These are phyloP conservation scores for Mortierella claussenii DNA, from an alignment of 192 early-diverging fungal species.

Conservation along the genomic window DNA sequence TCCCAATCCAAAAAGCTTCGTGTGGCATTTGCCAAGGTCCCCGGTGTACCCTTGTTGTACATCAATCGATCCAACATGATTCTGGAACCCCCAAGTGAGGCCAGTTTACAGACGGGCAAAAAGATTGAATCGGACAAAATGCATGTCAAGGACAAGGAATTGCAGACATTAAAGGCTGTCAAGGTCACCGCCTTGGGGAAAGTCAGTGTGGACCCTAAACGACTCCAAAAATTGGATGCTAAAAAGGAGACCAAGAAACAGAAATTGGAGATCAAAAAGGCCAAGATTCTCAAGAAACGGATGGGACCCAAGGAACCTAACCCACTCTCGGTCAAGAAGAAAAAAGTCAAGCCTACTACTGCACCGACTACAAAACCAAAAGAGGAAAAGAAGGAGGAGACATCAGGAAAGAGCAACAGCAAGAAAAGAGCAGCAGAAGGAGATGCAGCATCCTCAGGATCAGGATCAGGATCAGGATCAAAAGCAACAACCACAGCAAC, in stretches of 20 bases:
- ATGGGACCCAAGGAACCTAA: constrained; percentile 87
- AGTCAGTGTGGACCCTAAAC: constrained; percentile 29
- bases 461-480: too few species aligned
- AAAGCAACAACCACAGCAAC: too few species aligned
- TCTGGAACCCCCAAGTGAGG: constrained; percentile 78
- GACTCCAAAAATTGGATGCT: constrained; percentile 58
- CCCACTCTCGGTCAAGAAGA: constrained; percentile 89
- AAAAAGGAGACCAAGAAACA: constrained; percentile 46
- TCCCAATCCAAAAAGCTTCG: constrained; percentile 81
- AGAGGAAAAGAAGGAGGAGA: background rate
- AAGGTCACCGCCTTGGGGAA: constrained; percentile 57
- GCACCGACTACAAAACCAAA: constrained; percentile 9
- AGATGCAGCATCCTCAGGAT: too few species aligned
- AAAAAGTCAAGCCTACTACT: constrained; percentile 43
- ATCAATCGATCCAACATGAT: constrained; percentile 81
- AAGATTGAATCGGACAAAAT: constrained; percentile 56
- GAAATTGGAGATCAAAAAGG: constrained; percentile 41
- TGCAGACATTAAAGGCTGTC: constrained; percentile 59
- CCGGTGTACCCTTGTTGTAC: constrained; percentile 90
- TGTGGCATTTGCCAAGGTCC: constrained; percentile 67
- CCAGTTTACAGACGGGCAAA: constrained; percentile 57
- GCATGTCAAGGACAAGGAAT: constrained; percentile 55
- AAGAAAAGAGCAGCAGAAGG: constrained; percentile 2
- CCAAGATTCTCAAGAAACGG: constrained; percentile 60
- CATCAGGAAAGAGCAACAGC: too few species aligned